These are phyloP conservation scores for Phytophthora tentaculata DNA, from an alignment of 352 stramenopile species.

Conservation along the genomic window DNA sequence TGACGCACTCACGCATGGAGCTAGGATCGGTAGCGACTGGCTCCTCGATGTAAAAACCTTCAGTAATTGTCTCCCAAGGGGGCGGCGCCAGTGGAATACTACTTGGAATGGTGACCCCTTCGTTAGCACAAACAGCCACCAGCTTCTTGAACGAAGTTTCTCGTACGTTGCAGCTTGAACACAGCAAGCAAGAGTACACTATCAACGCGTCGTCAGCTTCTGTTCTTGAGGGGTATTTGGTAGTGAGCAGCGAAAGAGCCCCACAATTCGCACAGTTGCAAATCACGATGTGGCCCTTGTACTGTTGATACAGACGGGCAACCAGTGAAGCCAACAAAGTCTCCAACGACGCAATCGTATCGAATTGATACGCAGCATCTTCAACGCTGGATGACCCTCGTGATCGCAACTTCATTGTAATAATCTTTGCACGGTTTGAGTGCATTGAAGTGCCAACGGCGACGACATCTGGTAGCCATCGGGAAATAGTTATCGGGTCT, in stretches of 20 bases:
- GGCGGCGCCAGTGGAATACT: conserved; percentile 41
- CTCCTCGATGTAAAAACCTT: conserved; percentile 71
- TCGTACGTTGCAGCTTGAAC: conserved; percentile 73
- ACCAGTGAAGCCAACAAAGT: conserved; percentile 51
- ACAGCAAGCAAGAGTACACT: conserved; percentile 75
- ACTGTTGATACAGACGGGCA: conserved; percentile 52
- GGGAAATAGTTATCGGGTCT: conserved; percentile 45
- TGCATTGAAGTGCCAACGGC: conserved; percentile 63
- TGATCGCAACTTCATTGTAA: conserved; percentile 54
- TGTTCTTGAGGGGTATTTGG: conserved; percentile 42
- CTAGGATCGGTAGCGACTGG: conserved; percentile 35
- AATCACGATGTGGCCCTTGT: conserved; percentile 42
- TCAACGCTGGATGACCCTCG: conserved; percentile 30
- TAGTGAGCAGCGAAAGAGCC: conserved; percentile 59
- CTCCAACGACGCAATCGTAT: conserved; percentile 39
- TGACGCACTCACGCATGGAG: conserved; percentile 51
- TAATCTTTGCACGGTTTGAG: conserved; percentile 57
- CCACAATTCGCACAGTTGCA: conserved; percentile 70
- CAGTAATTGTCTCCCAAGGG: conserved; percentile 41
- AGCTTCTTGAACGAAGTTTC: conserved; percentile 70
- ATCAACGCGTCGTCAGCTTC: conserved; percentile 36
- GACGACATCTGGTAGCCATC: conserved; percentile 56
- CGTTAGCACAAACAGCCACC: conserved; percentile 47
- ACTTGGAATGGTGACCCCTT: conserved; percentile 51
- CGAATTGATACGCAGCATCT: conserved; percentile 71